A percentile compares a stretch with the other conserved stretches of the same genome.
phyloP scores from a whole-genome alignment of 495 filamentous ascomycete species.

The Xylaria acuta region DNA sequence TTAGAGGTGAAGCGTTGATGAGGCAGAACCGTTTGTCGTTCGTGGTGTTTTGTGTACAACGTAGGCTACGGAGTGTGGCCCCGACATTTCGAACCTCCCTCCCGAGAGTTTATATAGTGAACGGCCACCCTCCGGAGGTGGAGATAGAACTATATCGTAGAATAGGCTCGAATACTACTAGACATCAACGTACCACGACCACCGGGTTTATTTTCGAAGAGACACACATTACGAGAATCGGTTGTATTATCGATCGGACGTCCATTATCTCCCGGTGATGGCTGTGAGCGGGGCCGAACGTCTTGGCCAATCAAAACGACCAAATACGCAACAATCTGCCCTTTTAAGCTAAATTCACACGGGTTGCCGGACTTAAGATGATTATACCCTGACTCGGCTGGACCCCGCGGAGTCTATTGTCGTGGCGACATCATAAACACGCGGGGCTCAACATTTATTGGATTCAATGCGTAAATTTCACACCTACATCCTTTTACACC shows the following conservation, averaged over 20 bases:
- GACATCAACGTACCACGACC: neutral
- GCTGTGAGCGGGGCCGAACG: neutral
- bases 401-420: constrained; percentile 6
- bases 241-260: constrained; percentile 3
- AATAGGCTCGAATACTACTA: neutral
- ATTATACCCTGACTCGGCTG: neutral
- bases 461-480: neutral
- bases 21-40: neutral
- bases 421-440: neutral
- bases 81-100: neutral
- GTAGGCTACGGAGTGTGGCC: neutral
- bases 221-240: neutral
- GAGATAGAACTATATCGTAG: neutral
- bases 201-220: neutral
- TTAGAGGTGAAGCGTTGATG: neutral
- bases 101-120: neutral
- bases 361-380: neutral
- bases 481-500: too few species aligned
- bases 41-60: neutral
- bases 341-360: neutral
- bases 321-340: neutral
- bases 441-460: too few species aligned
- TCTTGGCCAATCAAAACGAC: constrained; percentile 10
- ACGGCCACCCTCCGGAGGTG: neutral
- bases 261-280: constrained; percentile 7